A percentile compares a stretch with the other conserved stretches of the same genome.
phyloP scores from a whole-genome alignment of 129 eudicot species.

The Pittosporum tobira region DNA sequence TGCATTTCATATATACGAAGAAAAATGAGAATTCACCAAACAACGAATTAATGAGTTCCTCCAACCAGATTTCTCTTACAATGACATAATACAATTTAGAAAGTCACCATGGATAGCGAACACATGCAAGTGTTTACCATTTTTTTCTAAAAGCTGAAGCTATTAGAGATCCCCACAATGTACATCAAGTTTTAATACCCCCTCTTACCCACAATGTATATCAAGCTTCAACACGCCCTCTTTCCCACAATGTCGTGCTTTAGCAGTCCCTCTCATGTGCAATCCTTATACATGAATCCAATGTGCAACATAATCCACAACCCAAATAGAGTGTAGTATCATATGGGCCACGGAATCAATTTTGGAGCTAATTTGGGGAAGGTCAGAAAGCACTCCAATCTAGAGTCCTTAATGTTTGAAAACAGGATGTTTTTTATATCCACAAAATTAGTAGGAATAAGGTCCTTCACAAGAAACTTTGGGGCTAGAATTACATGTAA shows the following conservation, averaged over 20 bases:
- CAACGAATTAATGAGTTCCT: not conserved
- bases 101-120: no score
- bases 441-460: not conserved
- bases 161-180: not conserved
- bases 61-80: not conserved
- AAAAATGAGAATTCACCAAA: not conserved
- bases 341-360: not conserved
- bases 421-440: not conserved
- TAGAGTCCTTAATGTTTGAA: no score
- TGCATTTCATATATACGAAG: not conserved
- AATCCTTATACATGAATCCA: no score
- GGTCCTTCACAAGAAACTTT: no score
- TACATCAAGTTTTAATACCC: no score
- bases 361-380: not conserved
- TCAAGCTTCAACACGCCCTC: no score
- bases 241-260: no score
- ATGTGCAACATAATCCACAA: not conserved
- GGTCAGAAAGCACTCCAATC: not conserved
- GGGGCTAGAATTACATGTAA: no score
- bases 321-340: not conserved
- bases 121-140: not conserved
- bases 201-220: no score
- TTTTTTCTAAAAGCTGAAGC: no score
- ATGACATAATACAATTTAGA: not conserved
- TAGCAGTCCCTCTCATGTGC: not conserved